Evolutionary conservation across 305 asterid species (phyloP).

Genomic region (Plantago lanceolata): DNA sequence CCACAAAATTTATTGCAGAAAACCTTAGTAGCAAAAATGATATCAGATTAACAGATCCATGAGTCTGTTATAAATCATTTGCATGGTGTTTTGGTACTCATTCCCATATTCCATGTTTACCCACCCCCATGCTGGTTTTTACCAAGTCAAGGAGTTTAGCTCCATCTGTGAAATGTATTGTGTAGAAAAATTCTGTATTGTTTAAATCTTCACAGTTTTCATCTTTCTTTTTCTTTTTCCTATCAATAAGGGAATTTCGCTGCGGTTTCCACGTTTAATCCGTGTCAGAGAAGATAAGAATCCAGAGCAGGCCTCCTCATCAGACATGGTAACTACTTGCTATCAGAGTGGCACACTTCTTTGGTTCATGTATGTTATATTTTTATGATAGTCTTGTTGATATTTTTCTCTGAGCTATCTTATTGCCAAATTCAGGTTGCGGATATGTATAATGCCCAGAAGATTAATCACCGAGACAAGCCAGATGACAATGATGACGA

Average conservation of each 20-base stretch:
- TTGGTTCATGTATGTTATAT: too few relatives aligned
- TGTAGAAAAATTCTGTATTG: too few relatives aligned
- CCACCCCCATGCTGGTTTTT: too few relatives aligned
- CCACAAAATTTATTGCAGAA: too few relatives aligned
- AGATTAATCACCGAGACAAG: conserved; percentile 47
- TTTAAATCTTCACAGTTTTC: conserved; percentile 13
- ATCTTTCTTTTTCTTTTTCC: conserved; percentile 16
- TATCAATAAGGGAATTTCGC: conserved; percentile 65
- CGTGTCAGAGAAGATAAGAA: conserved; percentile 84
- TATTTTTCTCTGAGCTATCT: conserved; percentile 20
- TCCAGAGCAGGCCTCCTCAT: conserved; percentile 85
- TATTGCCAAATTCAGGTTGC: conserved; percentile 54
- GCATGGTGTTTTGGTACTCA: too few relatives aligned
- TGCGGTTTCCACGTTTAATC: conserved; percentile 81
- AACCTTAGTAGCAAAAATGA: too few relatives aligned
- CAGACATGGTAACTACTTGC: conserved; percentile 58
- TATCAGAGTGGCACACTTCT: too few relatives aligned
- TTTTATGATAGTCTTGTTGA: too few relatives aligned
- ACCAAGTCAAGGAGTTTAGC: neutral
- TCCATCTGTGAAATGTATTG: neutral
- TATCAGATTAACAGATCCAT: too few relatives aligned
- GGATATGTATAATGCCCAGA: conserved; percentile 78
- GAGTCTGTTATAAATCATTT: too few relatives aligned
- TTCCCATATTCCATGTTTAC: too few relatives aligned
- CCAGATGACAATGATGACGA: conserved; percentile 57